phyloP scores from a whole-genome alignment of 306 rosid genomes.

The Vicia villosa region DNA sequence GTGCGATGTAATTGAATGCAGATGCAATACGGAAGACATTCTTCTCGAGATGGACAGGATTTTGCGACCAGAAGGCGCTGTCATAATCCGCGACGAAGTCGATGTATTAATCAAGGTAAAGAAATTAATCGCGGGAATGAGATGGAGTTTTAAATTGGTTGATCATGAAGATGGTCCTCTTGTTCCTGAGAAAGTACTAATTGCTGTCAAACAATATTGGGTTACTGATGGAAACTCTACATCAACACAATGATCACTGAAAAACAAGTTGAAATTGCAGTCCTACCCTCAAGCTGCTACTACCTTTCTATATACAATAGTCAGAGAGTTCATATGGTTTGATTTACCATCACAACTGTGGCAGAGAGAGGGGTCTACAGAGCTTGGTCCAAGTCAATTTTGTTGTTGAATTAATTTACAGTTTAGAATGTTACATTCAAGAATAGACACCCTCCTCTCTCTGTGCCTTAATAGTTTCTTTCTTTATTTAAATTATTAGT shows the following conservation, averaged over 20 bases:
- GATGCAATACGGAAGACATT: slow-evolving; percentile 83
- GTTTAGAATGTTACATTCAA: slow-evolving; percentile 31
- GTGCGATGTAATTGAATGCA: slow-evolving; percentile 41
- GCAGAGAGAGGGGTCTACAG: slow-evolving; percentile 24
- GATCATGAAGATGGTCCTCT: slow-evolving; percentile 98
- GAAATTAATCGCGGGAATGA: slow-evolving; percentile 80
- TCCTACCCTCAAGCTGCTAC: neutral
- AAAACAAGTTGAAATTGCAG: slow-evolving; percentile 24
- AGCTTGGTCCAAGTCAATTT: slow-evolving; percentile 39
- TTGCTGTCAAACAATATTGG: slow-evolving; percentile 97
- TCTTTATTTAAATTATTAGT: neutral
- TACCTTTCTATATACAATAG: slow-evolving; percentile 32
- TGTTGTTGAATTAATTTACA: slow-evolving; percentile 33
- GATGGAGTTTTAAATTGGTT: slow-evolving; percentile 87
- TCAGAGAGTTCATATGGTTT: slow-evolving; percentile 36
- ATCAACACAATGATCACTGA: slow-evolving; percentile 46
- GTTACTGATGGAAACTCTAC: slow-evolving; percentile 69
- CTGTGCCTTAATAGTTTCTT: slow-evolving; percentile 3
- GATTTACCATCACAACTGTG: slow-evolving; percentile 31
- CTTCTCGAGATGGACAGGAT: slow-evolving; percentile 96
- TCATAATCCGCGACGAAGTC: slow-evolving; percentile 85
- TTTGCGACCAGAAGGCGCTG: slow-evolving; percentile 92
- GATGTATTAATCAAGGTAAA: slow-evolving; percentile 70
- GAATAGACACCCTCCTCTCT: neutral
- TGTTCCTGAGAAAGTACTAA: slow-evolving; percentile 80